Percentiles rank a stretch among this genome's conserved stretches.
Conservation (phyloP, 306 rosid species). For the Prunus mume region DNA sequence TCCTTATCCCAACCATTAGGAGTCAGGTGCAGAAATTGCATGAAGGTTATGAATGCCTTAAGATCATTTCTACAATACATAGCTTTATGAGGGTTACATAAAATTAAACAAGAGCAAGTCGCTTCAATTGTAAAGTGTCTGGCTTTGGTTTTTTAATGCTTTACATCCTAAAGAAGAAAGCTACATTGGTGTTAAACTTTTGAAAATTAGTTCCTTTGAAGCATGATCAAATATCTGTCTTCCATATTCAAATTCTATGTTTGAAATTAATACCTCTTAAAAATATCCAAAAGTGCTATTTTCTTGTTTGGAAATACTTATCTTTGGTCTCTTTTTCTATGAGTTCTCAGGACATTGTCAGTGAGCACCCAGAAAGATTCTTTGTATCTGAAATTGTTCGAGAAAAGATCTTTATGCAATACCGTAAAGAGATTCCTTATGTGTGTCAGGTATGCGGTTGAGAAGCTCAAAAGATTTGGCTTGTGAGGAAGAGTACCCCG, state of each 20-base stretch:
- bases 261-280: background rate
- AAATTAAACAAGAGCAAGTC: background rate
- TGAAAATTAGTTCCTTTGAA: background rate
- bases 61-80: background rate
- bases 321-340: conserved; percentile 18
- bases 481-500: background rate
- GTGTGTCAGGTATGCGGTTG: conserved; percentile 71
- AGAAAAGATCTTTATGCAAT: conserved; percentile 95
- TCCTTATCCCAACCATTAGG: background rate
- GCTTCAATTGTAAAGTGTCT: background rate
- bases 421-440: conserved; percentile 89
- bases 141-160: background rate
- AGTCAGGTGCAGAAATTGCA: background rate
- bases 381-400: conserved; percentile 86
- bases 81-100: background rate
- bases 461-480: background rate
- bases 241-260: background rate
- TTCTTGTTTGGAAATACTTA: conserved; percentile 18
- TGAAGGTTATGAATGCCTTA: background rate
- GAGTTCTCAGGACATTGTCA: conserved; percentile 75
- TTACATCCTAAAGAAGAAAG: background rate
- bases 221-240: background rate
- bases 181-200: background rate
- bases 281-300: background rate
- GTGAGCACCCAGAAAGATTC: conserved; percentile 97